These are phyloP conservation scores for Rutidosis leptorrhynchoides DNA, from an alignment of 129 eudicot species.

Conservation along the genomic window DNA sequence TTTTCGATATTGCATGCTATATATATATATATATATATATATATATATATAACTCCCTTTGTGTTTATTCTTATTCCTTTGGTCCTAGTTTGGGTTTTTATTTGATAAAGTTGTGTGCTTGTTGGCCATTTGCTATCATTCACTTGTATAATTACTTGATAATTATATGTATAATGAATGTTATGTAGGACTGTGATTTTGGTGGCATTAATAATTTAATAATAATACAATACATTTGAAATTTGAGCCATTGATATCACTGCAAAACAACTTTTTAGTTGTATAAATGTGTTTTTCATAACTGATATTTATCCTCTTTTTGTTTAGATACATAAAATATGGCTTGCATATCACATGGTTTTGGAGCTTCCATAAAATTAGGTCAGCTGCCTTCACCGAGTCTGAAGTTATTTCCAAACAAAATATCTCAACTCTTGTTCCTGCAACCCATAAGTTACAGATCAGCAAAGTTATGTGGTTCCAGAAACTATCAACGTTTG, in stretches of 20 bases:
- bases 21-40: too few species aligned
- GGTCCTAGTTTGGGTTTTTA: background rate
- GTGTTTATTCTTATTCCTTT: background rate
- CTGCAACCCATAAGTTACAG: conserved; percentile 13
- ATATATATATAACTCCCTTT: background rate
- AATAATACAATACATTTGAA: too few species aligned
- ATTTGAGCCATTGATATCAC: too few species aligned
- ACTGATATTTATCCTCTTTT: conserved; percentile 1
- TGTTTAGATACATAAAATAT: conserved; percentile 26
- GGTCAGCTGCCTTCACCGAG: conserved; percentile 17
- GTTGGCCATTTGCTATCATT: background rate
- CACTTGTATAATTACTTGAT: background rate
- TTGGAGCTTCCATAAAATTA: conserved; percentile 29
- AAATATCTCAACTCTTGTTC: conserved; percentile 28
- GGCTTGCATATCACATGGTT: conserved; percentile 38
- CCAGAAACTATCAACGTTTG: conserved; percentile 10
- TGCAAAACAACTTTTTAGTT: background rate
- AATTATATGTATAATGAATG: background rate
- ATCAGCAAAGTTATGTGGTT: conserved; percentile 11
- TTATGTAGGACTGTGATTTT: background rate
- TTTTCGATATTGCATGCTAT: background rate
- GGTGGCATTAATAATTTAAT: background rate
- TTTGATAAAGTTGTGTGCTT: conserved; percentile 16
- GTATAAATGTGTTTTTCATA: background rate
- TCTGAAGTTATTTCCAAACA: conserved; percentile 25